Base-by-base conservation (phyloP, 352 stramenopile species). In the Phytophthora citricola region DNA sequence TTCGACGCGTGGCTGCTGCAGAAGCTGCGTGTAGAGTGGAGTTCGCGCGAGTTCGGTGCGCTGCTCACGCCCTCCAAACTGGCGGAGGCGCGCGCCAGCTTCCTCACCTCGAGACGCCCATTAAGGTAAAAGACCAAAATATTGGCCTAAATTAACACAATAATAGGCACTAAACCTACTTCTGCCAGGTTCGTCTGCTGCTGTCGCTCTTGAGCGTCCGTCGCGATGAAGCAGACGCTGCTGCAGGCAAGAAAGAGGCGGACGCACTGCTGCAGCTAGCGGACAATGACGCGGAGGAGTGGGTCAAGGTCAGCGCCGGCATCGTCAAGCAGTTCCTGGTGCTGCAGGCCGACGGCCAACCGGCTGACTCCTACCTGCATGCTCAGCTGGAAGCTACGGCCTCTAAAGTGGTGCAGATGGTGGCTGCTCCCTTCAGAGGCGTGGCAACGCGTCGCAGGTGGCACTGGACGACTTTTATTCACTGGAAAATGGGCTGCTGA, bases 1-100 rank as follows among this genome's bases (percentile, higher is more conserved):
- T 78, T 85, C 45, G 82, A 92, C 60, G 61, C 77, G 45, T 94
- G 85, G 85, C 70, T 94, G 52, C 69, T 89, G 63, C 83, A 90
- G 60, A 92, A 92, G 67, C 78, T 94, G 38, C 83, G 81, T 55
- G 62, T 76, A 39, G 83, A 94, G 53, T 94, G 85, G 85, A 92
- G 82, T 43, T 89, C 85, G 14, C 76, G 75, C 51, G 85, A 92
- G 29, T 76, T 94, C 5, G 85, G 85, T 7, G 58, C 59, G 24
- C 69, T 91, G 48, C 66, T 93, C 44, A 89, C 85, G 40, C 66
- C 73, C 9, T 73, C 86, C 14, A 87, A 85, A 53, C 65, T 93
- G 43, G 60, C 72, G 2, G 83, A 93, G 50, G 79, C 79, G 12
- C 68, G 86, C 46, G 57, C 71, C 54, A 81, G 76, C 66, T 93